Conservation (phyloP, 208 protist genomes). For the Leishmania guyanensis region DNA sequence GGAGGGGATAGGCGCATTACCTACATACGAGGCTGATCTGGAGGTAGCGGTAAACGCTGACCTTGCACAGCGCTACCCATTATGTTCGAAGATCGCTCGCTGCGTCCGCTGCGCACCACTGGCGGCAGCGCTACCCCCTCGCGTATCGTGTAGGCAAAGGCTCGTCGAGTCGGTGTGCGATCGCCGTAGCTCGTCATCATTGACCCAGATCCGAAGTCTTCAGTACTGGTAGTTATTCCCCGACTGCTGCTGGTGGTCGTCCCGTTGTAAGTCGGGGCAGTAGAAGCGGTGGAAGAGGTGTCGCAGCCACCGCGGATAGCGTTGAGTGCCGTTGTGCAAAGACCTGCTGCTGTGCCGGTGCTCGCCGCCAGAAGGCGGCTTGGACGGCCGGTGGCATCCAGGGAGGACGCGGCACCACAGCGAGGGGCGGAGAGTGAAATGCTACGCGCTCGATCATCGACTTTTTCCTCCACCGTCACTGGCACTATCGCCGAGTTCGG, state of each 20-base stretch:
- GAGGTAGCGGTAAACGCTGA: conserved; percentile 16
- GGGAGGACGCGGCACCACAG: conserved; percentile 17
- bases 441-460: conserved; percentile 20
- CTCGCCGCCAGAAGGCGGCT: conserved; percentile 16
- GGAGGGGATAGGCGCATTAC: background rate
- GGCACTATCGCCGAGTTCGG: background rate
- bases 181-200: conserved; percentile 7
- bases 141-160: conserved; percentile 9
- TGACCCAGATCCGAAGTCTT: conserved; percentile 8
- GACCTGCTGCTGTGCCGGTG: background rate
- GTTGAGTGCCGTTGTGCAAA: conserved; percentile 16
- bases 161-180: conserved; percentile 19
- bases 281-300: background rate
- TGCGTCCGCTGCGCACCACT: conserved; percentile 20
- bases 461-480: conserved; percentile 4
- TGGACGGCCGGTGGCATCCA: conserved; percentile 17
- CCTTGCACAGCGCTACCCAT: conserved; percentile 7
- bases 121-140: conserved; percentile 29
- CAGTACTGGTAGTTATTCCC: background rate
- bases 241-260: conserved; percentile 2
- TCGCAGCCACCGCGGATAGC: conserved; percentile 11
- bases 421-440: conserved; percentile 25
- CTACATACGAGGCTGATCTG: conserved; percentile 13
- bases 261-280: conserved; percentile 1
- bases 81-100: conserved; percentile 17